Evolutionary conservation across 176 grass and related monocot species (phyloP).

Genomic region (Bothriochloa decipiens): DNA sequence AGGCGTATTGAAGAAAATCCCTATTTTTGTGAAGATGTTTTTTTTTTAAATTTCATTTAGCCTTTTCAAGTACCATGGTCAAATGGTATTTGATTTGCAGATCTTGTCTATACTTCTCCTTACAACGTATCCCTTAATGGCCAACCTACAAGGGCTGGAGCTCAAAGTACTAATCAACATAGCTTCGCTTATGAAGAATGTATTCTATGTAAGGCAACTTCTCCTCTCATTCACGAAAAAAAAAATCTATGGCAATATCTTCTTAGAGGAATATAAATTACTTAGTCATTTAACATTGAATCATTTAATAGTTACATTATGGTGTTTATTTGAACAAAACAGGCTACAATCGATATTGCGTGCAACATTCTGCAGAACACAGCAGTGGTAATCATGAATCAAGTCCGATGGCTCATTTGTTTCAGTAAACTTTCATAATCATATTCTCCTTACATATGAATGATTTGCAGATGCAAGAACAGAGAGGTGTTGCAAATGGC

Average conservation of each 20-base stretch:
- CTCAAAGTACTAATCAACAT: conserved; percentile 61
- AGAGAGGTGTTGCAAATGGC: conserved; percentile 76
- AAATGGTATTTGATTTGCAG: conserved; percentile 46
- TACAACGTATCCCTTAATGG: conserved; percentile 61
- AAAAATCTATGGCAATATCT: neutral
- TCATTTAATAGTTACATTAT: neutral
- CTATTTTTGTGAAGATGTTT: neutral
- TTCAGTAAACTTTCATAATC: no score
- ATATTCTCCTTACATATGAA: no score
- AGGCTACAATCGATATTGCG: conserved; percentile 63
- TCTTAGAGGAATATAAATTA: neutral
- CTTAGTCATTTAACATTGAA: neutral
- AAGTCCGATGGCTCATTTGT: neutral
- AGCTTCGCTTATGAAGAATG: conserved; percentile 60
- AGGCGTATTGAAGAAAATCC: neutral
- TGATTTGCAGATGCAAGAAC: conserved; percentile 52
- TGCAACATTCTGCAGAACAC: conserved; percentile 69
- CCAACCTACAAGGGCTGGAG: conserved; percentile 41
- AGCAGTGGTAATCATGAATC: conserved; percentile 50
- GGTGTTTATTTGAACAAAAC: conserved; percentile 43
- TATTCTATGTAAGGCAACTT: conserved; percentile 49
- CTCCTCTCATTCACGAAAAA: neutral
- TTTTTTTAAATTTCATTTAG: conserved; percentile 1
- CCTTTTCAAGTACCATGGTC: neutral
- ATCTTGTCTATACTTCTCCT: conserved; percentile 64